Conservation (phyloP, 169 alveolate species). For the Pseudocohnilembus persalinus region DNA sequence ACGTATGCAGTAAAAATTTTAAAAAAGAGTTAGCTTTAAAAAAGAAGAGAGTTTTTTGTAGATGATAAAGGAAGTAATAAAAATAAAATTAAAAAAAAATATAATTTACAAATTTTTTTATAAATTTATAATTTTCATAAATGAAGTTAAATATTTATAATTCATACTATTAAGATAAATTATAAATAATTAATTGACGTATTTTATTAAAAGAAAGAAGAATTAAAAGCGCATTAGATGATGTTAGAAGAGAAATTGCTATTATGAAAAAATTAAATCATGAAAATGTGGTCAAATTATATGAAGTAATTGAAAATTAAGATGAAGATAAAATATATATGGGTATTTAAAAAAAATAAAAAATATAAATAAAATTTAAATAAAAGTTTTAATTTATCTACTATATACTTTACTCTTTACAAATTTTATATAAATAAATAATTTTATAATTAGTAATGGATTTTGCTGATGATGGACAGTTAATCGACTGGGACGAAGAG, state of each 20-base stretch:
- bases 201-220: conserved; percentile 31
- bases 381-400: background rate
- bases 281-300: conserved; percentile 67
- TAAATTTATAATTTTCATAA: background rate
- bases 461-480: conserved; percentile 46
- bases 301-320: conserved; percentile 83
- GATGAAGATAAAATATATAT: conserved; percentile 72
- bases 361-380: background rate
- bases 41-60: conserved; percentile 56
- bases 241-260: conserved; percentile 80
- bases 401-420: too few species aligned
- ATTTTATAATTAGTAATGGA: conserved; percentile 28
- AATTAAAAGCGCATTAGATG: conserved; percentile 69
- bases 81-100: background rate
- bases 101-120: background rate
- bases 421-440: too few species aligned
- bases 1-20: conserved; percentile 68
- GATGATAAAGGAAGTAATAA: conserved; percentile 60
- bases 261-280: conserved; percentile 79
- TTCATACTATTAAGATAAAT: conserved; percentile 25
- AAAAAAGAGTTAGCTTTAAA: conserved; percentile 53
- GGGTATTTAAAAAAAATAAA: conserved; percentile 39
- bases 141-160: too few species aligned
- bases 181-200: conserved; percentile 12
- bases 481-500: conserved; percentile 62